Conservation (phyloP, 805 yeast genomes). For the Metschnikowia koreensis region DNA sequence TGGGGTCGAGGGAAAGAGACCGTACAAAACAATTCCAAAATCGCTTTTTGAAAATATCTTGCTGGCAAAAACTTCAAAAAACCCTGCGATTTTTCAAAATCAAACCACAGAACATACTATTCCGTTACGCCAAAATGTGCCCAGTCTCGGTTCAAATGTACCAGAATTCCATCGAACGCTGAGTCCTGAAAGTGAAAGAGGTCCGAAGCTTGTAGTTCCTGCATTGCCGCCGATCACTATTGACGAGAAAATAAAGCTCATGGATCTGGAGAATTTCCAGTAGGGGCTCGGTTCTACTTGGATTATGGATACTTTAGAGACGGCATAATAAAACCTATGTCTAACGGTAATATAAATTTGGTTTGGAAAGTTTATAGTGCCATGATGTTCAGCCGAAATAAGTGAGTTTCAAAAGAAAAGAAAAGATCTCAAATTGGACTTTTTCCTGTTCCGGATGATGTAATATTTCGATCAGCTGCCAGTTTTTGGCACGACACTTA, state of each 20-base stretch:
- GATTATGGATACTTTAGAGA: neutral
- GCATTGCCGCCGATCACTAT: slow-evolving; percentile 41
- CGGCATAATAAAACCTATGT: too few species aligned
- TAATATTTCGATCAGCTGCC: too few species aligned
- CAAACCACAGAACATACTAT: slow-evolving; percentile 21
- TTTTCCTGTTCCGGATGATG: too few species aligned
- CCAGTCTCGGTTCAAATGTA: neutral
- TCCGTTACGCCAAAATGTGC: slow-evolving; percentile 6
- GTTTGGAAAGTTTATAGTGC: too few species aligned
- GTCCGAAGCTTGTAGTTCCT: slow-evolving; percentile 7
- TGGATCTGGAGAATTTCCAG: slow-evolving; percentile 28
- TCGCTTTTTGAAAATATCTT: slow-evolving; percentile 33
- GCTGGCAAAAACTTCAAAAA: slow-evolving; percentile 13
- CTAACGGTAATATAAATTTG: too few species aligned
- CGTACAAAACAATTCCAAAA: slow-evolving; percentile 45
- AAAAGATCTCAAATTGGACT: too few species aligned
- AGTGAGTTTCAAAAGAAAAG: too few species aligned
- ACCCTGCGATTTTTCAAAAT: neutral
- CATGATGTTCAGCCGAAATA: too few species aligned
- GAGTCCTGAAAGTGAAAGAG: neutral
- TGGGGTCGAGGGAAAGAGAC: slow-evolving; percentile 63
- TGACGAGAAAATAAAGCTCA: slow-evolving; percentile 42
- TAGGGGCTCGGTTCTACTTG: neutral
- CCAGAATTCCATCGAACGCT: neutral
- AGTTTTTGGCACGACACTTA: too few species aligned